Evolutionary conservation across 352 stramenopile genomes (phyloP).

Genomic region (Pythium utonaiense): DNA sequence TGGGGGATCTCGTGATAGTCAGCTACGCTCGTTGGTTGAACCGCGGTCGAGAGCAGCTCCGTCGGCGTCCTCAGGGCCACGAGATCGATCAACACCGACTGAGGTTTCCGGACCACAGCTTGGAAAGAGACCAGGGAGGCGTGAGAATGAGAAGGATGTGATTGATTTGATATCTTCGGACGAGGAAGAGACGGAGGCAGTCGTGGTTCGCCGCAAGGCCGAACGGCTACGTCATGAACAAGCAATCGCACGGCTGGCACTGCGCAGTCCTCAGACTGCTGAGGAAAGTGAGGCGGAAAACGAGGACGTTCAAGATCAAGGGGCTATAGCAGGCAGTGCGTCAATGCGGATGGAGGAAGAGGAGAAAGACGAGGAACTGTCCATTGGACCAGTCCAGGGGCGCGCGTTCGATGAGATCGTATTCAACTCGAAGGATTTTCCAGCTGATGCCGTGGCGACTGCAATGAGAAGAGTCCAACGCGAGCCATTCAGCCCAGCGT

Average conservation of each 20-base stretch:
- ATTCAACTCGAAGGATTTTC: constrained; percentile 36
- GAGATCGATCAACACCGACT: neutral
- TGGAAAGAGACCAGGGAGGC: too few relatives aligned
- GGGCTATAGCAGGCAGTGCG: neutral
- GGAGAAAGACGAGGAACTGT: neutral
- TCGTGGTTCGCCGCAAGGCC: neutral
- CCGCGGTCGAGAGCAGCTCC: neutral
- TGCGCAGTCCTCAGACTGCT: neutral
- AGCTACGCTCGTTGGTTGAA: neutral
- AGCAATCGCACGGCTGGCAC: constrained; percentile 1
- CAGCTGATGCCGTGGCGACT: constrained; percentile 6
- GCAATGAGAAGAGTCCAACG: neutral
- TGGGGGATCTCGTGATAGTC: neutral
- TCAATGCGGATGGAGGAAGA: neutral
- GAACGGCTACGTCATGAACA: constrained; percentile 5
- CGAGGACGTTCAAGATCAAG: neutral
- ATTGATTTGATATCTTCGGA: constrained; percentile 38
- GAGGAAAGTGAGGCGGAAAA: neutral
- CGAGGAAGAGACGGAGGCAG: constrained; percentile 20
- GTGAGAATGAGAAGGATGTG: constrained; percentile 7
- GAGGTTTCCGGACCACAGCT: neutral
- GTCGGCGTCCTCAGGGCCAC: neutral
- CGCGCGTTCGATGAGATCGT: constrained; percentile 7
- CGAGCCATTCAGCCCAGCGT: neutral
- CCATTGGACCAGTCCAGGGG: neutral